These are phyloP conservation scores for Chrysoporthe puriensis DNA, from an alignment of 2,329 filamentous ascomycete genomes.

Conservation along the genomic window DNA sequence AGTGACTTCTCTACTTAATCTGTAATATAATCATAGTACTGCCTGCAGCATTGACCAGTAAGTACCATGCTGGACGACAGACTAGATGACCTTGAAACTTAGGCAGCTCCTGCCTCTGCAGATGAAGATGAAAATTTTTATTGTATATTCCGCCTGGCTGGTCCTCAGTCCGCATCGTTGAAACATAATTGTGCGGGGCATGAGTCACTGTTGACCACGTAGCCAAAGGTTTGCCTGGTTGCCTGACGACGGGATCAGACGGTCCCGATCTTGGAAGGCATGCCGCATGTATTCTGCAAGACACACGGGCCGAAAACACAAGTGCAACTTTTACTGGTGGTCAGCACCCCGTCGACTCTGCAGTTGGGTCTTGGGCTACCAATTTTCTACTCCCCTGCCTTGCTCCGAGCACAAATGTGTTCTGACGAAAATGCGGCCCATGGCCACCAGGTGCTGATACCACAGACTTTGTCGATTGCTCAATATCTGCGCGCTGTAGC, in stretches of 20 bases:
- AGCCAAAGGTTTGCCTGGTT: background rate
- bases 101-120: too few relatives aligned
- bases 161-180: too few relatives aligned
- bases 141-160: background rate
- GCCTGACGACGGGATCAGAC: background rate
- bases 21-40: too few relatives aligned
- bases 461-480: background rate
- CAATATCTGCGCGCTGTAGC: background rate
- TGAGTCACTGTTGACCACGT: background rate
- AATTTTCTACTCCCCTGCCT: too few relatives aligned
- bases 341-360: background rate
- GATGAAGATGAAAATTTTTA: background rate
- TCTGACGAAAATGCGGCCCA: background rate
- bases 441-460: background rate
- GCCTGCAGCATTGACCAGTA: too few relatives aligned
- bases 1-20: too few relatives aligned
- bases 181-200: background rate
- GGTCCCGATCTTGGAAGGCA: background rate
- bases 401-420: background rate
- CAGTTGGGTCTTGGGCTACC: background rate
- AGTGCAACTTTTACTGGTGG: background rate
- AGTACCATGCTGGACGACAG: too few relatives aligned
- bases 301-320: background rate
- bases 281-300: background rate
- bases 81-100: too few relatives aligned